A percentile compares a stretch with the other conserved stretches of the same genome.
These are phyloP conservation scores for Penicillium sclerotiorum DNA, from an alignment of 2,329 filamentous ascomycete species.

Conservation along the genomic window DNA sequence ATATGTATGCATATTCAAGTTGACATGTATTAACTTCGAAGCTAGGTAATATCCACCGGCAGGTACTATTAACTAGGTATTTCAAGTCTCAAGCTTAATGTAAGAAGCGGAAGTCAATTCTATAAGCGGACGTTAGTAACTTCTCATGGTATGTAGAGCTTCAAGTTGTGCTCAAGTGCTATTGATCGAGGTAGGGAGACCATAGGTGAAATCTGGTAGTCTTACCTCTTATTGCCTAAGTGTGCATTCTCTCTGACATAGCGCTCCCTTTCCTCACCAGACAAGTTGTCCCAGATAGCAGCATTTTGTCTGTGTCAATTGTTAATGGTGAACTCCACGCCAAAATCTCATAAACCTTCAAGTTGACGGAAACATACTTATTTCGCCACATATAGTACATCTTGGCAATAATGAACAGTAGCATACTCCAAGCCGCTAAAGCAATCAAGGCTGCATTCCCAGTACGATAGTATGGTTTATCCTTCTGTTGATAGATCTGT, in stretches of 20 bases:
- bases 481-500: slow-evolving; percentile 59
- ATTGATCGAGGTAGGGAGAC: too few species aligned
- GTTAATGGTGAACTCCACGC: slow-evolving; percentile 5
- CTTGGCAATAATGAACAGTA: slow-evolving; percentile 52
- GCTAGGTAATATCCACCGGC: too few species aligned
- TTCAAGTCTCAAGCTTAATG: slow-evolving; percentile 22
- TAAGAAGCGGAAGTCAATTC: slow-evolving; percentile 43
- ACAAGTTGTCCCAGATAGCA: slow-evolving; percentile 45
- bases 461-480: slow-evolving; percentile 59
- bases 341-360: background rate
- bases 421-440: slow-evolving; percentile 53
- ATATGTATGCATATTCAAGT: too few species aligned
- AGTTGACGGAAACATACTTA: slow-evolving; percentile 30
- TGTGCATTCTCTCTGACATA: slow-evolving; percentile 44
- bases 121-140: slow-evolving; percentile 16
- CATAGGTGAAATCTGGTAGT: background rate
- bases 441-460: slow-evolving; percentile 62
- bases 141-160: too few species aligned
- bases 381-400: slow-evolving; percentile 46
- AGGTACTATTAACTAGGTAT: background rate
- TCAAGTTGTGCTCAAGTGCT: too few species aligned
- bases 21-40: too few species aligned
- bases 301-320: slow-evolving; percentile 31
- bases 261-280: slow-evolving; percentile 37
- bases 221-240: slow-evolving; percentile 48